A percentile compares a stretch with the other conserved stretches of the same genome.
These are phyloP conservation scores for Globisporangium uncinulatum DNA, from an alignment of 352 stramenopile genomes.

Conservation along the genomic window DNA sequence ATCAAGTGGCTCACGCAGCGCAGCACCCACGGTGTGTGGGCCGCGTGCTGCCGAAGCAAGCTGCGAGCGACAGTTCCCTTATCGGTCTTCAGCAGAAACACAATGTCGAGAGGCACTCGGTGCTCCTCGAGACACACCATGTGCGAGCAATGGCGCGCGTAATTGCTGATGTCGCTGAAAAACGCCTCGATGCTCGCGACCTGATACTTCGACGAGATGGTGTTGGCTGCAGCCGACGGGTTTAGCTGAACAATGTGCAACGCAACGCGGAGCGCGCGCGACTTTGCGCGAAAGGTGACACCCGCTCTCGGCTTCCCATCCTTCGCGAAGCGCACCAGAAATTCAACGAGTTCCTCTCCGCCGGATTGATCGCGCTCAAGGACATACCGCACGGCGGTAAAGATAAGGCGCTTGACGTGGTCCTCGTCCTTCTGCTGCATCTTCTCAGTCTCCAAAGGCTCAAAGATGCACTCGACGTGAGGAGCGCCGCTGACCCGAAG, in stretches of 20 bases:
- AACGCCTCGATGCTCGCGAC: constrained; percentile 12
- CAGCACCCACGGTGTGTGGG: constrained; percentile 26
- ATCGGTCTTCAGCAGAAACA: constrained; percentile 30
- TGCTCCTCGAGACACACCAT: constrained; percentile 54
- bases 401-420: constrained; percentile 26
- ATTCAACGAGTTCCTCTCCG: constrained; percentile 27
- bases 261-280: constrained; percentile 34
- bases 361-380: constrained; percentile 12
- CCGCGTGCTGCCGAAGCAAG: constrained; percentile 34
- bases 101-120: constrained; percentile 38
- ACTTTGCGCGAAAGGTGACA: constrained; percentile 55
- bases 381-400: constrained; percentile 17
- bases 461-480: constrained; percentile 22
- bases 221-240: constrained; percentile 14
- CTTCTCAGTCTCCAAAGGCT: constrained; percentile 23
- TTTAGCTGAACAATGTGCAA: constrained; percentile 24
- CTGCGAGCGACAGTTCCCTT: constrained; percentile 40
- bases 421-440: constrained; percentile 26
- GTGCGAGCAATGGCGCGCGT: constrained; percentile 28
- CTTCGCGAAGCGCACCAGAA: constrained; percentile 33
- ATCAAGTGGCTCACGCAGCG: constrained; percentile 33
- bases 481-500: constrained; percentile 7
- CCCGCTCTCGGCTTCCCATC: constrained; percentile 33
- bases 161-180: constrained; percentile 30
- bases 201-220: constrained; percentile 19